Evolutionary conservation across 169 alveolate species (phyloP).

Genomic region (Amoebophrya sp.): DNA sequence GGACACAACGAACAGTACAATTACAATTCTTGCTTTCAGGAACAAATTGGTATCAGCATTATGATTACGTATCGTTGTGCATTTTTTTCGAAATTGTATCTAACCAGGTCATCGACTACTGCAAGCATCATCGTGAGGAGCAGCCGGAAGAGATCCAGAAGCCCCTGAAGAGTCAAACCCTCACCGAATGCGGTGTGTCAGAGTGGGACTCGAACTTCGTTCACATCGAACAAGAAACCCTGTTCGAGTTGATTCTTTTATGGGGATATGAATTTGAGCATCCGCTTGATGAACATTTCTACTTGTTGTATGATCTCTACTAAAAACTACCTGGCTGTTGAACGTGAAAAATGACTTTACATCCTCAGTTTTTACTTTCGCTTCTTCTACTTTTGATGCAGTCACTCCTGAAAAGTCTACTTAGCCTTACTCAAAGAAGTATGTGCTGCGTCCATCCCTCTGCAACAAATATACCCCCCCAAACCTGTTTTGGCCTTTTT

Average conservation of each 20-base stretch:
- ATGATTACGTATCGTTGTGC: neutral
- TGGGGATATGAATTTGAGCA: neutral
- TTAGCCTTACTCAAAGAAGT: neutral
- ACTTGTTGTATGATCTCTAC: no score
- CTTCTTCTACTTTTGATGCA: no score
- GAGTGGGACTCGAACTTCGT: constrained; percentile 85
- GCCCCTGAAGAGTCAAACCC: constrained; percentile 78
- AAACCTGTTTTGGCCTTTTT: constrained; percentile 18
- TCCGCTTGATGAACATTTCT: neutral
- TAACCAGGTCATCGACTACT: constrained; percentile 68
- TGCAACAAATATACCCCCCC: neutral
- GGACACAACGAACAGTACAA: no score
- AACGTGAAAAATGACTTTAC: no score
- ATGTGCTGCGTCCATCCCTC: neutral
- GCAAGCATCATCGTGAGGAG: constrained; percentile 77
- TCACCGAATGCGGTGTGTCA: constrained; percentile 67
- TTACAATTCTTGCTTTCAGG: neutral
- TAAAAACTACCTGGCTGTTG: no score
- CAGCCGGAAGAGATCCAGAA: constrained; percentile 85
- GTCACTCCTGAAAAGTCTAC: no score
- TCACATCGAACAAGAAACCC: constrained; percentile 76
- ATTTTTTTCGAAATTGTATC: neutral
- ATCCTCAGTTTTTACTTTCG: no score
- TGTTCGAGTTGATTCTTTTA: constrained; percentile 76
- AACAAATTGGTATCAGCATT: neutral